These are phyloP conservation scores for Trichoderma endophyticum DNA, from an alignment of 2,329 filamentous ascomycete genomes.

Conservation along the genomic window DNA sequence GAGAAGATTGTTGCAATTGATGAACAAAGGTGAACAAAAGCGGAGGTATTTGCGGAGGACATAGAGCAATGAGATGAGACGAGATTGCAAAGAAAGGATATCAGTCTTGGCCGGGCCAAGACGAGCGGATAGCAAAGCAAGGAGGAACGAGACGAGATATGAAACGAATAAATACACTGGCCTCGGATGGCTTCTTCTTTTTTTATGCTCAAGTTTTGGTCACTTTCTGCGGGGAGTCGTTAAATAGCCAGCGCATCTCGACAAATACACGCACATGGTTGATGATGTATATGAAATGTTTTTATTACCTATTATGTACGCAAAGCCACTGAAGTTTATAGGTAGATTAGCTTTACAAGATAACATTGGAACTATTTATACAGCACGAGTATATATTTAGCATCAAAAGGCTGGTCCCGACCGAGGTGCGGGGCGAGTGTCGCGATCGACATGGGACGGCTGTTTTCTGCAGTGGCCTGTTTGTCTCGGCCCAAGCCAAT, in stretches of 20 bases:
- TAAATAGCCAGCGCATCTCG: neutral
- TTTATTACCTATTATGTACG: neutral
- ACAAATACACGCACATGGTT: neutral
- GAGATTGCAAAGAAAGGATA: neutral
- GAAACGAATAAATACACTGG: constrained; percentile 14
- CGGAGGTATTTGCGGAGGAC: neutral
- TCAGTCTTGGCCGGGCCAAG: neutral
- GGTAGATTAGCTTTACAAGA: neutral
- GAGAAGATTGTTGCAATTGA: neutral
- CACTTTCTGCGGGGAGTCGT: neutral
- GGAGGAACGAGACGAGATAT: constrained; percentile 3
- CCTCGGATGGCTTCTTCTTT: neutral
- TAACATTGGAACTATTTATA: neutral
- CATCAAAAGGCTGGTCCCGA: neutral
- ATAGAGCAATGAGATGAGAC: constrained; percentile 6
- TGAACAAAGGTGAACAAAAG: neutral
- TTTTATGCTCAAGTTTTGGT: neutral
- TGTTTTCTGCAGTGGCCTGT: neutral
- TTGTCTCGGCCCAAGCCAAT: neutral
- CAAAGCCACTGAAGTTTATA: neutral
- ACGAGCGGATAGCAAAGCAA: neutral
- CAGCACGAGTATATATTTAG: neutral
- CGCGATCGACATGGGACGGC: neutral
- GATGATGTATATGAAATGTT: neutral
- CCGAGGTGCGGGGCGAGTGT: neutral